Percentiles rank a stretch among this genome's conserved stretches.
These are phyloP conservation scores for Colletotrichum ledebouriae DNA, from an alignment of 2,329 filamentous ascomycete genomes.

Conservation along the genomic window DNA sequence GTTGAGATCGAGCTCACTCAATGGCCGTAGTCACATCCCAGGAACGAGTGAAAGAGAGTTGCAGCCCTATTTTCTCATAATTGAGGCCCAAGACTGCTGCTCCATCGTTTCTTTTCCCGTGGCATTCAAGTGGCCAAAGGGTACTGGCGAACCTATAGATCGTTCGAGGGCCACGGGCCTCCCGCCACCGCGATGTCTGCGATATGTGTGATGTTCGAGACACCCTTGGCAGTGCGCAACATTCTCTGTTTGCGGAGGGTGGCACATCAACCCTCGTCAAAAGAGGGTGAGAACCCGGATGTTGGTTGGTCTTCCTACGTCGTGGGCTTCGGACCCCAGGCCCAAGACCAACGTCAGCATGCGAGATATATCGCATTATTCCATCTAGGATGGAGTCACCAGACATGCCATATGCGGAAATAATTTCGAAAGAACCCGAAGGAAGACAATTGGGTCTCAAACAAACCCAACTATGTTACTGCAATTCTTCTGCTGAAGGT, in stretches of 20 bases:
- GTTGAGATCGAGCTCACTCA: constrained; percentile 8
- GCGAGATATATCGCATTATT: constrained; percentile 13
- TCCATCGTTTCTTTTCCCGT: constrained; percentile 25
- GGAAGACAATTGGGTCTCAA: not conserved
- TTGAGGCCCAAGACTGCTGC: not conserved
- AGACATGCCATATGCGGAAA: not conserved
- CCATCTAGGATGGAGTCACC: not conserved
- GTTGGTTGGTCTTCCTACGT: not conserved
- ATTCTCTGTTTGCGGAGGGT: not conserved
- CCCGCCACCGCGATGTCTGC: constrained; percentile 16
- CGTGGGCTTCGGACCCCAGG: not conserved
- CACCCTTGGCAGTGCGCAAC: constrained; percentile 6
- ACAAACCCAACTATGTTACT: not conserved
- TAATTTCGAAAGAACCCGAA: not conserved
- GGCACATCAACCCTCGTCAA: not conserved
- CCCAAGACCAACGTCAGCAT: not conserved
- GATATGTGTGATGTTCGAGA: constrained; percentile 3
- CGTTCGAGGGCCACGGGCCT: constrained; percentile 3
- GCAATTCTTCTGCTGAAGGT: no score
- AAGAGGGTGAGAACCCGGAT: not conserved
- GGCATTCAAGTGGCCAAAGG: constrained; percentile 15
- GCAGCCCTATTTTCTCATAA: not conserved
- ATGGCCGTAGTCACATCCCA: constrained; percentile 3
- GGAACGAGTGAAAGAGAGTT: constrained; percentile 11
- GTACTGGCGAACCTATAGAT: constrained; percentile 16